Evolutionary conservation across 2,329 filamentous ascomycete genomes (phyloP).

Genomic region (Aureobasidium melanogenum): DNA sequence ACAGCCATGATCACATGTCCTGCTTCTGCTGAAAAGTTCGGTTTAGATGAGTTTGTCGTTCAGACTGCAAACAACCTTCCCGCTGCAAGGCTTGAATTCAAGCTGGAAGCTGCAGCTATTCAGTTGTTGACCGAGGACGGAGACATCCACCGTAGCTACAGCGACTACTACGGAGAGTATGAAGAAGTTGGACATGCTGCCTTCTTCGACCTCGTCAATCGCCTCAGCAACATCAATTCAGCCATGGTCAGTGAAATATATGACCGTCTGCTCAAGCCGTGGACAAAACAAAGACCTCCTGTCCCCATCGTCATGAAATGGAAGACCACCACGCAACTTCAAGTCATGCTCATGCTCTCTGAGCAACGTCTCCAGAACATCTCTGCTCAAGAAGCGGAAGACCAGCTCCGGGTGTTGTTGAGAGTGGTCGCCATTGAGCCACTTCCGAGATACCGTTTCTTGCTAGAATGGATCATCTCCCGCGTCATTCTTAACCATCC

Average conservation of each 20-base stretch:
- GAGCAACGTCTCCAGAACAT: conserved; percentile 26
- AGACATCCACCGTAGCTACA: conserved; percentile 25
- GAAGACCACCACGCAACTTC: conserved; percentile 41
- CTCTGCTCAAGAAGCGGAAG: conserved; percentile 18
- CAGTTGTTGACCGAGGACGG: conserved; percentile 23
- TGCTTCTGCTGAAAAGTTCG: conserved; percentile 24
- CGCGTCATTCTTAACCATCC: conserved; percentile 32
- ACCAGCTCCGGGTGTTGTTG: conserved; percentile 30
- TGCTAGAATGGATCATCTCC: conserved; percentile 41
- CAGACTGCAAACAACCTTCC: conserved; percentile 34
- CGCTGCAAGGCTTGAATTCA: conserved; percentile 33
- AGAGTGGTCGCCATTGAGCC: conserved; percentile 37
- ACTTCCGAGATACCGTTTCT: conserved; percentile 38
- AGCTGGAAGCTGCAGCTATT: conserved; percentile 35
- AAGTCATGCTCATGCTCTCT: conserved; percentile 35
- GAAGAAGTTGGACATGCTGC: conserved; percentile 37
- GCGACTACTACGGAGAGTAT: conserved; percentile 35
- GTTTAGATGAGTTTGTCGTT: conserved; percentile 32
- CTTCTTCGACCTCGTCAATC: conserved; percentile 36
- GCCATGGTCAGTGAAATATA: conserved; percentile 24
- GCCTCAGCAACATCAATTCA: conserved; percentile 25
- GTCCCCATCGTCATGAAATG: conserved; percentile 37
- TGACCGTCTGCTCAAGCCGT: conserved; percentile 31
- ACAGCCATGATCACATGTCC: conserved; percentile 19
- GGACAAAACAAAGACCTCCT: conserved; percentile 34